These are phyloP conservation scores for Penicillium sp. DNA, from an alignment of 2,329 filamentous ascomycete genomes.

Conservation along the genomic window DNA sequence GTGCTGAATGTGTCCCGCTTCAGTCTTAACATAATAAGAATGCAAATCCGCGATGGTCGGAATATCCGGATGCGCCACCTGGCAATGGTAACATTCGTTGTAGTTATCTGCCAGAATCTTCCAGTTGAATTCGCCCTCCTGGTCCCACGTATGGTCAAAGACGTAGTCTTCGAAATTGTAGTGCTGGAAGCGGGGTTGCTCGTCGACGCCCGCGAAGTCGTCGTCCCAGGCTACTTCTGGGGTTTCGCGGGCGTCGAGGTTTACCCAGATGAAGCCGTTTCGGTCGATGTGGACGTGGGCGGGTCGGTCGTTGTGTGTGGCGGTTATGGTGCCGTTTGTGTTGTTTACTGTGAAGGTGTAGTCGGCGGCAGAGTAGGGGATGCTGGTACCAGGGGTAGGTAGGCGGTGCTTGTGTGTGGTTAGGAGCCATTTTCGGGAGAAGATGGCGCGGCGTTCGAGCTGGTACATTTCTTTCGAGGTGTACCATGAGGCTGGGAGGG, in stretches of 20 bases:
- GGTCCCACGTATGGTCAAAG: conserved; percentile 58
- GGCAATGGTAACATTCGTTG: conserved; percentile 48
- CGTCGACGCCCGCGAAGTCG: conserved; percentile 51
- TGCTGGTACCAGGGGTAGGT: conserved; percentile 52
- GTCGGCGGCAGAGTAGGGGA: conserved; percentile 53
- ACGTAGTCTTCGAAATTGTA: conserved; percentile 55
- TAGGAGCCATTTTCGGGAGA: conserved; percentile 52
- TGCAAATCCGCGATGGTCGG: conserved; percentile 53
- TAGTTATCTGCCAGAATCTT: conserved; percentile 62
- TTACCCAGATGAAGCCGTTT: conserved; percentile 58
- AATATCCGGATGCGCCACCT: conserved; percentile 26
- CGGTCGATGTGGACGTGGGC: conserved; percentile 54
- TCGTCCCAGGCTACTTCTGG: conserved; percentile 53
- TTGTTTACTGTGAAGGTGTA: conserved; percentile 55
- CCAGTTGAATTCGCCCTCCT: conserved; percentile 59
- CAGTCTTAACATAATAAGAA: conserved; percentile 52
- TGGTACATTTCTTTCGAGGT: conserved; percentile 47
- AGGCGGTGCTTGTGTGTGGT: conserved; percentile 45
- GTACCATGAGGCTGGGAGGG: conserved; percentile 54
- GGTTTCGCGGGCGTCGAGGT: conserved; percentile 48
- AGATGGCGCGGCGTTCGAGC: conserved; percentile 56
- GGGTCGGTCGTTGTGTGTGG: conserved; percentile 46
- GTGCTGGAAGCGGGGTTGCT: conserved; percentile 46
- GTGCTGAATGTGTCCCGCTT: conserved; percentile 50
- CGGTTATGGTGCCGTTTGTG: conserved; percentile 52